Percentiles rank a stretch among this genome's conserved stretches.
Conservation (phyloP, 257 asterid species). For the Prunella vulgaris region DNA sequence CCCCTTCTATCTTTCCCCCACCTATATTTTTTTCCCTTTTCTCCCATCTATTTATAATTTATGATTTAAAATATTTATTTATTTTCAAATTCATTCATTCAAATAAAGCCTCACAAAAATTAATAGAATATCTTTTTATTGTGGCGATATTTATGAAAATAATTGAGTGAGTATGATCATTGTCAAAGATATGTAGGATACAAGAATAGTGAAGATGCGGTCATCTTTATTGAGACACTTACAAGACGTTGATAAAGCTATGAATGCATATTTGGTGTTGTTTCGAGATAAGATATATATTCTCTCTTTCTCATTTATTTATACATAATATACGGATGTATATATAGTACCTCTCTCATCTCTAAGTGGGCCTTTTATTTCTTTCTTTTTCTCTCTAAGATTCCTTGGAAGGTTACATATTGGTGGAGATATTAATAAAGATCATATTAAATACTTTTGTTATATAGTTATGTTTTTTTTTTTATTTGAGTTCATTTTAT, state of each 20-base stretch:
- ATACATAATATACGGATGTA: background rate
- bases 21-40: too few relatives aligned
- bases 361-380: conserved; percentile 4
- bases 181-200: background rate
- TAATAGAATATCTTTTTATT: too few relatives aligned
- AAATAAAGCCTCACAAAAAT: too few relatives aligned
- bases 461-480: too few relatives aligned
- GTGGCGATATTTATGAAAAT: too few relatives aligned
- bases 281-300: conserved; percentile 23
- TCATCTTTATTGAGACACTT: conserved; percentile 33
- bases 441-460: too few relatives aligned
- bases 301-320: background rate
- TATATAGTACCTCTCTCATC: background rate
- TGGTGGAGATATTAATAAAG: too few relatives aligned
- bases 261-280: conserved; percentile 5
- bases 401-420: conserved; percentile 16
- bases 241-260: conserved; percentile 22
- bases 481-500: too few relatives aligned
- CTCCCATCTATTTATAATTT: too few relatives aligned
- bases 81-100: too few relatives aligned
- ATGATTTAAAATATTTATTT: too few relatives aligned
- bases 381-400: background rate
- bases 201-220: background rate
- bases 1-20: too few relatives aligned
- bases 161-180: background rate